Evolutionary conservation across 306 rosid species (phyloP).

Genomic region (Rubus idaeus): DNA sequence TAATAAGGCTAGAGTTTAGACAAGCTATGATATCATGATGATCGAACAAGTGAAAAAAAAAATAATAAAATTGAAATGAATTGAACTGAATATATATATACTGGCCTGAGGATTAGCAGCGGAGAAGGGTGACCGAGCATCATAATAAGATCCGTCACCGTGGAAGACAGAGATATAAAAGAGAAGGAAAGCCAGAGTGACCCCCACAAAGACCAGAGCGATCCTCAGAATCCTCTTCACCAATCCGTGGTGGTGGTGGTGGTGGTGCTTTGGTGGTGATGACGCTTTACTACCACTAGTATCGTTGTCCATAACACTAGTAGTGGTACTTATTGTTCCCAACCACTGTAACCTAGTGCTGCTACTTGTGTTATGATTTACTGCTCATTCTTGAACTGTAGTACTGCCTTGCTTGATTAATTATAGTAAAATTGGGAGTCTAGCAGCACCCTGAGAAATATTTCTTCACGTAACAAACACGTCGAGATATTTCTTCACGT

Average conservation of each 20-base stretch:
- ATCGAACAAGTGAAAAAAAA: too few relatives aligned
- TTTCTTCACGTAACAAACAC: too few relatives aligned
- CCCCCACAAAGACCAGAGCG: constrained; percentile 29
- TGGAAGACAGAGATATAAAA: constrained; percentile 32
- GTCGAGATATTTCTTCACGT: too few relatives aligned
- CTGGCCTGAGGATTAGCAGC: constrained; percentile 18
- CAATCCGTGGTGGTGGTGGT: neutral
- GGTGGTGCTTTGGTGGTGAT: neutral
- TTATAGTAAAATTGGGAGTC: too few relatives aligned
- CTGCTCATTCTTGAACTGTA: neutral
- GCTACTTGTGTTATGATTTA: neutral
- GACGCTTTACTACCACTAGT: too few relatives aligned
- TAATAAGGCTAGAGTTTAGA: too few relatives aligned
- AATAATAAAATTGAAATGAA: neutral
- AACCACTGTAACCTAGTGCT: neutral
- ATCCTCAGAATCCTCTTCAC: constrained; percentile 16
- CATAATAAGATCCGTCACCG: constrained; percentile 28
- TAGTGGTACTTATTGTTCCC: too few relatives aligned
- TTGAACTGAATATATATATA: neutral
- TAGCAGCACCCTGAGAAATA: too few relatives aligned
- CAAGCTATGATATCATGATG: too few relatives aligned
- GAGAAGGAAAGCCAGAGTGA: constrained; percentile 31
- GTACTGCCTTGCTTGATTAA: too few relatives aligned
- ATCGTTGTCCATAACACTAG: neutral
- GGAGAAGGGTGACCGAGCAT: neutral